Conservation (phyloP, 1,284 basidiomycete species). For the Puccinia hordei region DNA sequence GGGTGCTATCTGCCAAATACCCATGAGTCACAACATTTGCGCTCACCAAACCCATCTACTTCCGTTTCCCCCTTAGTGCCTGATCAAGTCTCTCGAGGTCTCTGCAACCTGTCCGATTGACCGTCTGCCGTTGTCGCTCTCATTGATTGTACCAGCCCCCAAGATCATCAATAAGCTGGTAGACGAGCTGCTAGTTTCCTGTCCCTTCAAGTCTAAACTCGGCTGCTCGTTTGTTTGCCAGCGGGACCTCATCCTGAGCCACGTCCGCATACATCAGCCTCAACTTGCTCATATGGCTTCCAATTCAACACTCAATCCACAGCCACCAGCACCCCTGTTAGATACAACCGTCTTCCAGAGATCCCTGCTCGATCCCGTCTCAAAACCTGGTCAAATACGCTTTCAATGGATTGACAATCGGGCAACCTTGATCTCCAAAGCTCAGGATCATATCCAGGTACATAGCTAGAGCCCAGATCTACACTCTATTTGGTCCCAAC, state of each 20-base stretch:
- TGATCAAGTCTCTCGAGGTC: constrained; percentile 50
- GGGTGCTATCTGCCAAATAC: neutral
- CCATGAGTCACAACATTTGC: neutral
- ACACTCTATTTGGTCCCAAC: too few species aligned
- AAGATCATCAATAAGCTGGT: constrained; percentile 52
- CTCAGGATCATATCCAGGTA: neutral
- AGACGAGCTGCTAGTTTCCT: constrained; percentile 52
- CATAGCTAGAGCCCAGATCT: neutral
- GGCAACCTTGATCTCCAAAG: neutral
- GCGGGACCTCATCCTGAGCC: constrained; percentile 13
- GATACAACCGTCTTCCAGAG: neutral
- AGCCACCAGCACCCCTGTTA: neutral
- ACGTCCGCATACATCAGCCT: constrained; percentile 3
- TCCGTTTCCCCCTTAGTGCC: constrained; percentile 25
- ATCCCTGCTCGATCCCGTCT: neutral
- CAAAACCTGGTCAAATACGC: neutral
- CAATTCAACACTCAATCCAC: neutral
- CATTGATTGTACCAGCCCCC: constrained; percentile 38
- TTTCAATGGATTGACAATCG: neutral
- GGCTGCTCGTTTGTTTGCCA: constrained; percentile 35
- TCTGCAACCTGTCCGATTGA: constrained; percentile 53
- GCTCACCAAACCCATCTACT: neutral
- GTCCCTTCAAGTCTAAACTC: constrained; percentile 33
- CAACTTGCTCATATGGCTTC: neutral
- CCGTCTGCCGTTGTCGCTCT: constrained; percentile 46